Evolutionary conservation across 768 basidiomycete genomes (phyloP), one percentile per base, ranked within the genome.

Genomic region (Leccinum sublutescens): DNA sequence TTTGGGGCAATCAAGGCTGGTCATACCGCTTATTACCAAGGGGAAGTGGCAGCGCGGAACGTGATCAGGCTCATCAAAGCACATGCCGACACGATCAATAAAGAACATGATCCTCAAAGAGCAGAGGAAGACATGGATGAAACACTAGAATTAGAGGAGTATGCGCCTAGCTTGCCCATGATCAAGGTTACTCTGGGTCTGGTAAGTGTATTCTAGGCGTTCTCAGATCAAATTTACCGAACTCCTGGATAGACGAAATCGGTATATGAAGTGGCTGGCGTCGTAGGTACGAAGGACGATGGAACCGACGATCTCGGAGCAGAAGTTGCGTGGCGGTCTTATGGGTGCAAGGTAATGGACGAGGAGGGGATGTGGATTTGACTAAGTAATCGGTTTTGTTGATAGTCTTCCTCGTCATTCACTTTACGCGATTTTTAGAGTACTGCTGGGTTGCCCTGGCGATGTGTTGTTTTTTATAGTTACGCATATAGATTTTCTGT

Each of bases 161-260:
- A 86, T 59, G 67, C 53, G 0, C 82, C 85, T 1, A 73, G 77
- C 6, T 63, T 70, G 11, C 82, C 83, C 0, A 82, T 77, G 17
- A 87, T 87, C 74, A 86, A 86, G 66, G 77, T 88, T 2, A 82
- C 86, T 0, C 77, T 88, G 23, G 86, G 86, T 4, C 62, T 86
- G 52, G 82, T 84, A 52, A 63, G 81, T 74, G 0, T 29, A 23
- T 23, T 21, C 25, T 52, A 21, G 6, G 5, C 8, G 4, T 31
- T 7, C 7, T n/a, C 11, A 34, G 34, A 17, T 0, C 11, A 34
- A 11, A 40, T 21, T 54, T 5, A 33, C 31, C 29, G n/a, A 47
- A 43, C 0, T 11, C 23, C 5, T 19, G 15, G 1, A 11, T 56
- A 80, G 77, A 78, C 71, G 55, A 78, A 76, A 50, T 68, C 74